A percentile compares a stretch with the other conserved stretches of the same genome.
Evolutionary conservation across 1,139 yeast genomes (phyloP).

Genomic region (Debaryomyces fabryi): DNA sequence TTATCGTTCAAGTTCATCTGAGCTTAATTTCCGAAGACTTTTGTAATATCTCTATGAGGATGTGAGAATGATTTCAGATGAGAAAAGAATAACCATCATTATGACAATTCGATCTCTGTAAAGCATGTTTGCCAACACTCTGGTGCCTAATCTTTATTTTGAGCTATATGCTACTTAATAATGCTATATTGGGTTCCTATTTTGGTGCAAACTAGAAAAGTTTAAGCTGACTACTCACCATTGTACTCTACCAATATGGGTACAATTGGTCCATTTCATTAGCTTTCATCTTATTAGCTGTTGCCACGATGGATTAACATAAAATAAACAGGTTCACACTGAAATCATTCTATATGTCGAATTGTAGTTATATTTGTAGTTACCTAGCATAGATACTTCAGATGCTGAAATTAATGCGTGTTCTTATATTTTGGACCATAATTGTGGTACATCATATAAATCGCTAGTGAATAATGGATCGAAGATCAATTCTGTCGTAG

Average conservation of each 20-base stretch:
- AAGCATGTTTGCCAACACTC: constrained; percentile 86
- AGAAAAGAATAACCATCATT: background rate
- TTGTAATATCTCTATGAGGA: constrained; percentile 10
- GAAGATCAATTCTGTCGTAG: background rate
- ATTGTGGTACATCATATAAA: background rate
- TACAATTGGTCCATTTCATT: constrained; percentile 70
- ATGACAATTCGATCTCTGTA: background rate
- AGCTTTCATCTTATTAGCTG: constrained; percentile 29
- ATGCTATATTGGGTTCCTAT: constrained; percentile 82
- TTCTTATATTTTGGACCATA: background rate
- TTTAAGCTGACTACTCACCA: constrained; percentile 74
- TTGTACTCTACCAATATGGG: constrained; percentile 44
- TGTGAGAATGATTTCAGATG: constrained; percentile 1
- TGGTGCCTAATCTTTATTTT: constrained; percentile 66
- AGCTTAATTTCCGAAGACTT: background rate
- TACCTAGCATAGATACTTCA: too few relatives aligned
- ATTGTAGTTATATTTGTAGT: background rate
- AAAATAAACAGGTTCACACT: background rate
- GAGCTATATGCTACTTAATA: constrained; percentile 14
- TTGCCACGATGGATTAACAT: background rate
- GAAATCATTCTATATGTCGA: background rate
- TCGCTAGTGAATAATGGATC: background rate
- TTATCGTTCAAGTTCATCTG: constrained; percentile 13
- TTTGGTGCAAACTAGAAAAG: constrained; percentile 92
- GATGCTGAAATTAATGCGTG: too few relatives aligned